These are phyloP conservation scores for Neoscytalidium dimidiatum DNA, from an alignment of 2,329 filamentous ascomycete species.

Conservation along the genomic window DNA sequence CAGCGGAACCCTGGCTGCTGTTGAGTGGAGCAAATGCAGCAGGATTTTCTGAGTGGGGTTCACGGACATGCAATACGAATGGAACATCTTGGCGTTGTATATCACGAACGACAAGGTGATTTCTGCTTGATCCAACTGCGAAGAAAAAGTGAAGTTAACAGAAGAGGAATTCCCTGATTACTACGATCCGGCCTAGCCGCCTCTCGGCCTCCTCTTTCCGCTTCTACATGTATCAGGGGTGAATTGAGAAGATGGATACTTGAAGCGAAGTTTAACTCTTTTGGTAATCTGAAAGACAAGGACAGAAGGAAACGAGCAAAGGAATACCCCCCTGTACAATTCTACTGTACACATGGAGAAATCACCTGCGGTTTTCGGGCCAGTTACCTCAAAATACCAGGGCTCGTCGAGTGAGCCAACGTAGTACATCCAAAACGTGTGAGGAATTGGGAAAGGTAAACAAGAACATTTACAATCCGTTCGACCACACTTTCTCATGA, in stretches of 20 bases:
- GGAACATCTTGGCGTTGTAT: background rate
- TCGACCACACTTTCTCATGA: background rate
- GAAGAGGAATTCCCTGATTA: too few relatives aligned
- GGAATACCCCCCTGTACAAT: background rate
- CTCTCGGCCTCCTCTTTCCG: too few relatives aligned
- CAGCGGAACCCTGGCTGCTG: background rate
- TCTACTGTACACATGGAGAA: conserved; percentile 1
- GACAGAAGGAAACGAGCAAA: background rate
- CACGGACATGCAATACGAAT: too few relatives aligned
- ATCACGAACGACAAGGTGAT: background rate
- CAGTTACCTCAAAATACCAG: background rate
- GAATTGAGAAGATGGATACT: too few relatives aligned
- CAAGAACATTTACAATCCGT: background rate
- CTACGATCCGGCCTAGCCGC: too few relatives aligned
- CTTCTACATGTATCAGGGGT: too few relatives aligned
- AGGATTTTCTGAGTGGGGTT: too few relatives aligned
- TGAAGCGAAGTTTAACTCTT: background rate
- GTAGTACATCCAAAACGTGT: background rate
- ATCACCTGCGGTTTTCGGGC: background rate
- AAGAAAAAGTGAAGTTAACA: too few relatives aligned
- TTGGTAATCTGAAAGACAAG: background rate
- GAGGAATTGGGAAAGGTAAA: background rate
- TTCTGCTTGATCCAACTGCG: background rate
- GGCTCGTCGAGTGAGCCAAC: background rate
- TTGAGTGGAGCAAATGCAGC: background rate